Conservation (phyloP, 164 flowering plant genomes). For the Magnolia sinica region DNA sequence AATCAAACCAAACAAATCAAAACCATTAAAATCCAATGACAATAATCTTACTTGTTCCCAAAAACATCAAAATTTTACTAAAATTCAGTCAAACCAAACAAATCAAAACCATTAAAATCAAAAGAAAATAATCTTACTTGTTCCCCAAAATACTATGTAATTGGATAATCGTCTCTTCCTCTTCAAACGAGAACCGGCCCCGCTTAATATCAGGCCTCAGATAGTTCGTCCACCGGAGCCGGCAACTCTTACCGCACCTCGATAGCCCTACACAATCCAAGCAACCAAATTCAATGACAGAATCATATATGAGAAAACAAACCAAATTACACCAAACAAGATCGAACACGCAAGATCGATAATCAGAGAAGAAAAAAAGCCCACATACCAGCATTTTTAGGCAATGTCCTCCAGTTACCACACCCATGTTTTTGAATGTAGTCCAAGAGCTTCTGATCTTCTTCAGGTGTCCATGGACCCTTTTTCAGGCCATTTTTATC, state of each 20-base stretch:
- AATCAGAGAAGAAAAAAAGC: background rate
- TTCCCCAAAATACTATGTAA: slow-evolving; percentile 60
- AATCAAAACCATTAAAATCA: background rate
- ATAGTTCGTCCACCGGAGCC: slow-evolving; percentile 76
- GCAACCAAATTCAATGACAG: background rate
- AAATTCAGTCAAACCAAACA: background rate
- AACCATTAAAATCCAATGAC: background rate
- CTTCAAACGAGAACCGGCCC: slow-evolving; percentile 66
- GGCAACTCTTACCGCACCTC: slow-evolving; percentile 78
- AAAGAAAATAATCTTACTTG: slow-evolving; percentile 32
- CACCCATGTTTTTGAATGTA: slow-evolving; percentile 73
- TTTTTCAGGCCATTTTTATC: slow-evolving; percentile 83
- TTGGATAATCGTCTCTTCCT: slow-evolving; percentile 68
- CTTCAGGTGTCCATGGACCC: slow-evolving; percentile 95
- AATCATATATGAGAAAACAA: background rate
- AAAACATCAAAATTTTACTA: slow-evolving; percentile 18
- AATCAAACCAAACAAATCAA: background rate
- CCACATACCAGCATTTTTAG: slow-evolving; percentile 71
- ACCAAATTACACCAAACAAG: background rate
- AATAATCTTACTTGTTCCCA: slow-evolving; percentile 51
- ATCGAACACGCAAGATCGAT: background rate
- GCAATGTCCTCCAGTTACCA: slow-evolving; percentile 91
- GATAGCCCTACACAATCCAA: slow-evolving; percentile 54
- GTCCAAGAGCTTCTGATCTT: slow-evolving; percentile 81
- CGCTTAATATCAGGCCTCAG: slow-evolving; percentile 74